These are phyloP conservation scores for Aspergillus sp. DNA, from an alignment of 2,329 filamentous ascomycete species.

Conservation along the genomic window DNA sequence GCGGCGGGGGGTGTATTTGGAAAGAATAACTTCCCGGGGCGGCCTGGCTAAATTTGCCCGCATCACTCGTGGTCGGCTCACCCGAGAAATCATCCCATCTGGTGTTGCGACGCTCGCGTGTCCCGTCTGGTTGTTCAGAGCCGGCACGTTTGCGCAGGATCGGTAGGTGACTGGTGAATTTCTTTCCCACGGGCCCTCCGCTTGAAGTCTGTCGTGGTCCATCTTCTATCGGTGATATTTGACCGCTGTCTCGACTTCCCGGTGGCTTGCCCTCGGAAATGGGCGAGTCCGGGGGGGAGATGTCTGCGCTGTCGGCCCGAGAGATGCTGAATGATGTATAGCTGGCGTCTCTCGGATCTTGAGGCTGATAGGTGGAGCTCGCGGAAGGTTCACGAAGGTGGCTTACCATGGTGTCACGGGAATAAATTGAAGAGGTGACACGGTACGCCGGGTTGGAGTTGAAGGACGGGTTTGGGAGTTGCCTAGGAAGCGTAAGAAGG, in stretches of 20 bases:
- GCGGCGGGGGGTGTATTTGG: slow-evolving; percentile 18
- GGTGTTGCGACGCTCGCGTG: slow-evolving; percentile 13
- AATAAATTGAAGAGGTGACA: slow-evolving; percentile 63
- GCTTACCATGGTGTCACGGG: slow-evolving; percentile 43
- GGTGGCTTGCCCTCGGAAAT: slow-evolving; percentile 18
- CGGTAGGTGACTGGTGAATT: slow-evolving; percentile 28
- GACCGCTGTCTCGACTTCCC: slow-evolving; percentile 28
- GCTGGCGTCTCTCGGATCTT: not conserved
- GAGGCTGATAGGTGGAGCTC: slow-evolving; percentile 14
- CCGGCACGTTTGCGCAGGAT: slow-evolving; percentile 22
- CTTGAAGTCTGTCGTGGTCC: slow-evolving; percentile 13
- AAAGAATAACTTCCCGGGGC: slow-evolving; percentile 47
- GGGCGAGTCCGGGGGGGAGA: slow-evolving; percentile 50
- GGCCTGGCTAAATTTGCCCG: slow-evolving; percentile 57
- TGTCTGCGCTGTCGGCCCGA: slow-evolving; percentile 35
- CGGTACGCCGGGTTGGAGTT: slow-evolving; percentile 31
- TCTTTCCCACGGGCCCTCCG: slow-evolving; percentile 19
- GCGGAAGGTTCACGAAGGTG: slow-evolving; percentile 15
- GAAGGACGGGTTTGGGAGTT: slow-evolving; percentile 12
- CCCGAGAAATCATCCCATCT: slow-evolving; percentile 66
- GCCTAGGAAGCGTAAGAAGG: slow-evolving; percentile 16
- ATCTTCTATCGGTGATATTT: slow-evolving; percentile 44
- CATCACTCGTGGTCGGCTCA: slow-evolving; percentile 59
- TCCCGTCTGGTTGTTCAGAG: not conserved
- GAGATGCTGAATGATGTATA: not conserved